Evolutionary conservation across 1,284 basidiomycete genomes (phyloP).

Genomic region (Puccinia triticina): DNA sequence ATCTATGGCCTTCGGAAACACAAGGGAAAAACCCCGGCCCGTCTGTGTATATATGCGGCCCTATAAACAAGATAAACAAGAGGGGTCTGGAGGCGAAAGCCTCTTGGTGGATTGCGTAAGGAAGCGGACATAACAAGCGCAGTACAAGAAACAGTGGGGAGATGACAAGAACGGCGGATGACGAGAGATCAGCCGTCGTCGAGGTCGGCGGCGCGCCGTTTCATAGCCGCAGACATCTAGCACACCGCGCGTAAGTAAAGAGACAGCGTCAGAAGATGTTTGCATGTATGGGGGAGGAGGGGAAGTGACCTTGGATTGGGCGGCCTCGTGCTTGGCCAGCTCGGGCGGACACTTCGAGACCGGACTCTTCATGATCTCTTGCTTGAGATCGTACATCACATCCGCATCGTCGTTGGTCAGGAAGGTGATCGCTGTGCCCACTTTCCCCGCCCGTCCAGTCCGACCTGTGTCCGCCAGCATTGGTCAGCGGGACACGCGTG

Average conservation of each 20-base stretch:
- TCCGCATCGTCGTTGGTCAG: conserved; percentile 93
- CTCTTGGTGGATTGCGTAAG: no score
- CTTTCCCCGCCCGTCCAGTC: conserved; percentile 95
- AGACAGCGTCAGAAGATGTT: neutral
- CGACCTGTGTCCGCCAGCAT: conserved; percentile 61
- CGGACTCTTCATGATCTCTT: conserved; percentile 91
- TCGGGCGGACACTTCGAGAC: conserved; percentile 85
- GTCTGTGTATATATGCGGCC: no score
- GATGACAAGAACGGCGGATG: neutral
- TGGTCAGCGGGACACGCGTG: neutral
- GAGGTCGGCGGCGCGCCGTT: conserved; percentile 42
- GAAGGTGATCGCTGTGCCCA: conserved; percentile 90
- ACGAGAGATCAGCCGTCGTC: conserved; percentile 38
- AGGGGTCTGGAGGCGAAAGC: no score
- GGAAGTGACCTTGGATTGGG: conserved; percentile 64
- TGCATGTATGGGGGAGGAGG: neutral
- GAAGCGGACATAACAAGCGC: no score
- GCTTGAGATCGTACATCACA: conserved; percentile 91
- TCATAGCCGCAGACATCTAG: conserved; percentile 51
- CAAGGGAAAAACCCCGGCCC: no score
- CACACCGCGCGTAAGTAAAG: neutral
- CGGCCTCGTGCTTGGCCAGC: conserved; percentile 83
- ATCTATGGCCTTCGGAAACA: no score
- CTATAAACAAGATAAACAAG: no score
- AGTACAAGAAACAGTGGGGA: neutral